These are phyloP conservation scores for Botryosphaeria agaves DNA, from an alignment of 2,329 filamentous ascomycete genomes.

Conservation along the genomic window DNA sequence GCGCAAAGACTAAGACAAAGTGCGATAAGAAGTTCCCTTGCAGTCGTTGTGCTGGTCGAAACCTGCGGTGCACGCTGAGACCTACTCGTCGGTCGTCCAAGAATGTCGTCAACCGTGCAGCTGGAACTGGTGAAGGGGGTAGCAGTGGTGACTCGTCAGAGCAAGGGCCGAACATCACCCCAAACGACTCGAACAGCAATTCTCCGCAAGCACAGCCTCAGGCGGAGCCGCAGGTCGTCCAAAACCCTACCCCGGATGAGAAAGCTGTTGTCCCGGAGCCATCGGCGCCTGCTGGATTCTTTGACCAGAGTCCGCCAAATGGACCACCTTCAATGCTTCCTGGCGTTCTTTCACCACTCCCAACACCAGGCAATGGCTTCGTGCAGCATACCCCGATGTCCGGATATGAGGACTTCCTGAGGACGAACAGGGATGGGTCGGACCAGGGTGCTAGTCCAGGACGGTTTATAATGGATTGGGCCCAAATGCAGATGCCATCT, in stretches of 20 bases:
- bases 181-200: conserved; percentile 14
- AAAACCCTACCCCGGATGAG: conserved; percentile 10
- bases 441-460: conserved; percentile 26
- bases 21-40: conserved; percentile 38
- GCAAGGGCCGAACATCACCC: conserved; percentile 11
- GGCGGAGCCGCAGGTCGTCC: conserved; percentile 13
- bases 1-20: conserved; percentile 36
- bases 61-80: conserved; percentile 28
- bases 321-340: conserved; percentile 9
- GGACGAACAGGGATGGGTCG: conserved; percentile 19
- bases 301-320: conserved; percentile 16
- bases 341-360: conserved; percentile 18
- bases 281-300: conserved; percentile 19
- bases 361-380: conserved; percentile 21
- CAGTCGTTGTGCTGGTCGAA: conserved; percentile 30
- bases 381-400: conserved; percentile 26
- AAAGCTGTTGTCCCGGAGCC: conserved; percentile 17
- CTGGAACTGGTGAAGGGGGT: conserved; percentile 8
- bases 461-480: conserved; percentile 32
- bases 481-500: conserved; percentile 25
- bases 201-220: conserved; percentile 17
- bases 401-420: conserved; percentile 27
- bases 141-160: conserved; percentile 17
- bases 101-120: conserved; percentile 17
- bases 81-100: conserved; percentile 31